Evolutionary conservation across 2,329 filamentous ascomycete genomes (phyloP).

Genomic region (Beauveria scarabaeidicola): DNA sequence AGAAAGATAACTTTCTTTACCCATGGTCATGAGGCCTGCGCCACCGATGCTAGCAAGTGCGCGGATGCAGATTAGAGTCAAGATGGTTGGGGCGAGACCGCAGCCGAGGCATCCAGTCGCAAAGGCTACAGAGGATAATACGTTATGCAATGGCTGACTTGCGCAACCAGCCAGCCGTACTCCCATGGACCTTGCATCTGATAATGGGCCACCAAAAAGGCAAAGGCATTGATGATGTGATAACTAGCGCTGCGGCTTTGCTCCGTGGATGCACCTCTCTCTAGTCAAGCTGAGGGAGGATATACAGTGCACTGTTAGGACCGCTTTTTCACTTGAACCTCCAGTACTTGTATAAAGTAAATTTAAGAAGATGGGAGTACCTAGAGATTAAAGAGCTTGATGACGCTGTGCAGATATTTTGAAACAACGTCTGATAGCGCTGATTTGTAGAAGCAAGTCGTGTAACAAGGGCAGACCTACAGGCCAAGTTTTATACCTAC

Average conservation of each 20-base stretch:
- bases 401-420: too few species aligned
- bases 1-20: constrained; percentile 30
- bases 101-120: constrained; percentile 57
- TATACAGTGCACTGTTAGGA: too few species aligned
- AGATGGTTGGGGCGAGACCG: constrained; percentile 48
- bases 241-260: neutral
- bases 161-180: neutral
- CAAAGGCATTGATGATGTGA: neutral
- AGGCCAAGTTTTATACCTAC: too few species aligned
- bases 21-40: constrained; percentile 62
- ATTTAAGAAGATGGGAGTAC: too few species aligned
- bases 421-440: too few species aligned
- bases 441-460: too few species aligned
- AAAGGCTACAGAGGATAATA: constrained; percentile 50
- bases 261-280: too few species aligned
- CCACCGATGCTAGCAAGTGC: constrained; percentile 62
- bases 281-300: too few species aligned
- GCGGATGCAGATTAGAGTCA: constrained; percentile 54
- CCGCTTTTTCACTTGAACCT: too few species aligned
- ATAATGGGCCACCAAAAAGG: neutral
- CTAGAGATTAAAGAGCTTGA: too few species aligned
- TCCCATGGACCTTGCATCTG: neutral
- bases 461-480: too few species aligned
- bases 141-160: neutral
- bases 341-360: too few species aligned